phyloP scores from a whole-genome alignment of 2,329 filamentous ascomycete species.

The Anthostomella pinea region DNA sequence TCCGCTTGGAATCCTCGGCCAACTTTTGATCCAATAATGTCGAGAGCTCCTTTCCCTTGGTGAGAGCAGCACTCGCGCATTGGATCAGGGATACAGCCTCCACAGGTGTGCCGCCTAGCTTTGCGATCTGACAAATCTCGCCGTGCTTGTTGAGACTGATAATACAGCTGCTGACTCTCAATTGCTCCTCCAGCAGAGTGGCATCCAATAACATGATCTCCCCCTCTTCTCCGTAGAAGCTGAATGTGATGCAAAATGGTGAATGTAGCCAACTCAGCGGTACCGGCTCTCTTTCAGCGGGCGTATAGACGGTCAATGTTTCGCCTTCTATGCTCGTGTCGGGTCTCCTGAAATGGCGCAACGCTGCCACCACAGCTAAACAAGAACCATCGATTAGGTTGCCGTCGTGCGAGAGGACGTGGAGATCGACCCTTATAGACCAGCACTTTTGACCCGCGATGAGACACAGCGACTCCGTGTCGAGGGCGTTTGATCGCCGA shows the following conservation, averaged over 20 bases:
- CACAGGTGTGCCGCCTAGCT: constrained; percentile 79
- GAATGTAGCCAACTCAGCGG: constrained; percentile 88
- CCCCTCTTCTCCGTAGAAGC: constrained; percentile 72
- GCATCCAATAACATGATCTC: constrained; percentile 72
- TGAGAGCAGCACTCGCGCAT: constrained; percentile 70
- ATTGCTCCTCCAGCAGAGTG: constrained; percentile 71
- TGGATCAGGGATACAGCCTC: constrained; percentile 76
- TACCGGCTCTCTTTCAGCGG: constrained; percentile 85
- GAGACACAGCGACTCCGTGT: constrained; percentile 94
- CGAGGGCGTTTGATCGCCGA: constrained; percentile 84
- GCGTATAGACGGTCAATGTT: constrained; percentile 76
- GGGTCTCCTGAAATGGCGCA: constrained; percentile 88
- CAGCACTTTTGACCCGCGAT: constrained; percentile 89
- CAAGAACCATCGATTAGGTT: constrained; percentile 85
- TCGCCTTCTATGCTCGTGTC: constrained; percentile 86
- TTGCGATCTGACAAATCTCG: constrained; percentile 87
- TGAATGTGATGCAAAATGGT: constrained; percentile 88
- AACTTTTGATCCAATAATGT: constrained; percentile 69
- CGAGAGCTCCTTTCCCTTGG: constrained; percentile 78
- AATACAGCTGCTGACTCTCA: constrained; percentile 69
- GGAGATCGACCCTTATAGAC: constrained; percentile 85
- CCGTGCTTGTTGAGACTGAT: constrained; percentile 87
- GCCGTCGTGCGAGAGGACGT: constrained; percentile 87
- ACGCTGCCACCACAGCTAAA: constrained; percentile 79
- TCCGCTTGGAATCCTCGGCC: constrained; percentile 72